Conservation (phyloP, 768 basidiomycete species). For the Pleurotus tuoliensis region DNA sequence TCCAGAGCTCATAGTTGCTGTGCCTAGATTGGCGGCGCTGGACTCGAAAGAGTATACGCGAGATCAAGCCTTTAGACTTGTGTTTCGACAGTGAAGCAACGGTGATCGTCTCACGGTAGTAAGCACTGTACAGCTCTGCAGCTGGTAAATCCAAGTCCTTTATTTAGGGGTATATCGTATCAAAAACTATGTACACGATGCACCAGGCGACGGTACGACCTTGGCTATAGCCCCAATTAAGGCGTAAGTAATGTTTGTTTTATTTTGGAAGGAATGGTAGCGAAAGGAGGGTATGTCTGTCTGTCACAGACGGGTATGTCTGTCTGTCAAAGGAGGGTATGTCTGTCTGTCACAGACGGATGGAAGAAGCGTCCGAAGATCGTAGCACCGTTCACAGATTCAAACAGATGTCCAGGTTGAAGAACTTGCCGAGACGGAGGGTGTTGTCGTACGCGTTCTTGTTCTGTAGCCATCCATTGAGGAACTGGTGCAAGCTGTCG, state of each 20-base stretch:
- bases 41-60: neutral
- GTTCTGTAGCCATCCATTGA: conserved; percentile 72
- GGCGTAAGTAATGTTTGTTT: neutral
- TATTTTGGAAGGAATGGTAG: neutral
- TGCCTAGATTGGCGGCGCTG: neutral
- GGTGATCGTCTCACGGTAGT: neutral
- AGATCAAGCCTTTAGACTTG: neutral
- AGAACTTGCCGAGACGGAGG: conserved; percentile 56
- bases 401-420: conserved; percentile 52
- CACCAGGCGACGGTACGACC: neutral
- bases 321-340: neutral
- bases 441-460: conserved; percentile 42
- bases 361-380: too few relatives aligned
- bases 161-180: neutral
- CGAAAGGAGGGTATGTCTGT: neutral
- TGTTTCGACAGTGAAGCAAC: neutral
- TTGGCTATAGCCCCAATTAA: too few relatives aligned
- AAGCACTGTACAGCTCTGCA: neutral
- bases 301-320: neutral
- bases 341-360: neutral
- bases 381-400: neutral
- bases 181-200: neutral
- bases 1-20: conserved; percentile 24
- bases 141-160: neutral
- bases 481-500: conserved; percentile 57